These are phyloP conservation scores for Nemania sp. DNA, from an alignment of 2,329 filamentous ascomycete species.

Conservation along the genomic window DNA sequence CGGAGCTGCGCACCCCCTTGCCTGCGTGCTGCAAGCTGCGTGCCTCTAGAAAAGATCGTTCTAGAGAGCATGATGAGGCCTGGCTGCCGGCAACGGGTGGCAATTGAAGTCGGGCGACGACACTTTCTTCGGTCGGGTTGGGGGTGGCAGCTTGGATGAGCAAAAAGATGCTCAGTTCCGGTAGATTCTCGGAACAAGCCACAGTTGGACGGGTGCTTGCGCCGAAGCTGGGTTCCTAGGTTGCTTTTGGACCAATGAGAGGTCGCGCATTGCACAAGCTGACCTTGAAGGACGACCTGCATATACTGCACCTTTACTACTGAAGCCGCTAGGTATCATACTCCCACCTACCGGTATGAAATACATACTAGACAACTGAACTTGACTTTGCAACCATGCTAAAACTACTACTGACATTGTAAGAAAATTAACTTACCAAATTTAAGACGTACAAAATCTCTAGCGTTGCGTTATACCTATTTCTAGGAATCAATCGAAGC, in stretches of 20 bases:
- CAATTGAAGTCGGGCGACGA: constrained; percentile 43
- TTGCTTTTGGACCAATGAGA: constrained; percentile 24
- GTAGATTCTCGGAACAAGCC: constrained; percentile 37
- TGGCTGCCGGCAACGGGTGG: constrained; percentile 59
- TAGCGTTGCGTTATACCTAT: too few species aligned
- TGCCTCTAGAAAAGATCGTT: constrained; percentile 61
- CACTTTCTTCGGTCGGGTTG: constrained; percentile 29
- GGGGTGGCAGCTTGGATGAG: constrained; percentile 31
- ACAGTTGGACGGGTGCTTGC: constrained; percentile 14
- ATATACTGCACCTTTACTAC: background rate
- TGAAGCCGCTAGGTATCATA: background rate
- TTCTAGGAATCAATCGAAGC: too few species aligned
- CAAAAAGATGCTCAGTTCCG: constrained; percentile 42
- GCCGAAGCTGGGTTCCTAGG: background rate
- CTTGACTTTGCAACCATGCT: too few species aligned
- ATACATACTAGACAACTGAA: too few species aligned
- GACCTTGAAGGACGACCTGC: background rate
- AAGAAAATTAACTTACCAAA: too few species aligned
- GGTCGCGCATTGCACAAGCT: constrained; percentile 12
- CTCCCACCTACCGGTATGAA: background rate
- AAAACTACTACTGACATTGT: too few species aligned
- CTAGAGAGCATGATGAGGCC: constrained; percentile 65
- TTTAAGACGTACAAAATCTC: too few species aligned
- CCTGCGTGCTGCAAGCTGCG: constrained; percentile 60
- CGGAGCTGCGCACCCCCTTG: constrained; percentile 60